A percentile compares a stretch with the other conserved stretches of the same genome.
Evolutionary conservation across 2,329 filamentous ascomycete species (phyloP).

Genomic region (Colletotrichum spinosum): DNA sequence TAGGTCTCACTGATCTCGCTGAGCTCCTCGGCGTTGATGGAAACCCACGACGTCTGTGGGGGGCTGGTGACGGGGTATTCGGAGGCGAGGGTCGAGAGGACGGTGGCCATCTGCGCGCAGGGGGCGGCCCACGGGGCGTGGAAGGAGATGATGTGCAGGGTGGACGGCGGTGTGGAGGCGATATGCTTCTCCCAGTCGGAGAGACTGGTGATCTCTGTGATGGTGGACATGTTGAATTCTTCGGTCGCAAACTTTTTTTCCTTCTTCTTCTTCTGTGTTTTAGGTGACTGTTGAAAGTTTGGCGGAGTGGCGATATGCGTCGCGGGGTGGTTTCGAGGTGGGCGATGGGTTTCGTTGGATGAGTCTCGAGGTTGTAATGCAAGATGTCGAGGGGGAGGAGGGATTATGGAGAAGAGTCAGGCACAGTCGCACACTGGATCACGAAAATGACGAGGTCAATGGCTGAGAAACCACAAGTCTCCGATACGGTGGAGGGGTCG

Average conservation of each 20-base stretch:
- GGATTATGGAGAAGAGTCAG: conserved; percentile 6
- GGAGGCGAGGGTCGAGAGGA: conserved; percentile 86
- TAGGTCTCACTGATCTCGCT: conserved; percentile 92
- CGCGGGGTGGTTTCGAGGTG: not conserved
- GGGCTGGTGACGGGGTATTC: conserved; percentile 81
- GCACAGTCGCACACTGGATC: conserved; percentile 21
- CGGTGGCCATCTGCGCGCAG: conserved; percentile 91
- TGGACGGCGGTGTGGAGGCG: conserved; percentile 72
- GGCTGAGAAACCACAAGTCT: conserved; percentile 36
- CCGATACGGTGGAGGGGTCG: conserved; percentile 20
- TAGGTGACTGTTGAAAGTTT: not conserved
- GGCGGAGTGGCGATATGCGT: not conserved
- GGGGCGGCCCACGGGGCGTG: conserved; percentile 97
- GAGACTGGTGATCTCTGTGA: conserved; percentile 81
- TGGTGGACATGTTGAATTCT: conserved; percentile 72
- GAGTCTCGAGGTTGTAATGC: conserved; percentile 10
- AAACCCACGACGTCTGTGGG: conserved; percentile 81
- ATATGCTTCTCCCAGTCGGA: conserved; percentile 78
- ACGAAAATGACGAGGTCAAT: conserved; percentile 30
- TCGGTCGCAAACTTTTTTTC: conserved; percentile 20
- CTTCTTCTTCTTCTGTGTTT: not conserved
- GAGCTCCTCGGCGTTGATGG: conserved; percentile 93
- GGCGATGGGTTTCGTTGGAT: not conserved
- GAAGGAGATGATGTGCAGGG: conserved; percentile 90
- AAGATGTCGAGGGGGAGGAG: conserved; percentile 11